A percentile compares a stretch with the other conserved stretches of the same genome.
Evolutionary conservation across 768 basidiomycete species (phyloP).

Genomic region (Hericium rajendrae): DNA sequence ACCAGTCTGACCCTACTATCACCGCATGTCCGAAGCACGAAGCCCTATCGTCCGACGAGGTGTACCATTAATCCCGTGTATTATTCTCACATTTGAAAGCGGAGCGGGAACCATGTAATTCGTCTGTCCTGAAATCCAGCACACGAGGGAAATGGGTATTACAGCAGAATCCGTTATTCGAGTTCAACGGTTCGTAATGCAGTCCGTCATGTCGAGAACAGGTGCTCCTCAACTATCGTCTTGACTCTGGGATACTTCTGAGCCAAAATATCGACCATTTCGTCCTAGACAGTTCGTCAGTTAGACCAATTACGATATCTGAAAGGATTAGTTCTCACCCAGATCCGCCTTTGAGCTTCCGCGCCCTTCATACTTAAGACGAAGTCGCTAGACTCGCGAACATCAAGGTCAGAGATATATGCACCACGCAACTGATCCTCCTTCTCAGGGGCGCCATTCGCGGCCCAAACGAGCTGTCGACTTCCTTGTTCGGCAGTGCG

Average conservation of each 20-base stretch:
- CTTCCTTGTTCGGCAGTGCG: conserved; percentile 23
- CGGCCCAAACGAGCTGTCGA: conserved; percentile 25
- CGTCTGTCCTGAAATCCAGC: too few relatives aligned
- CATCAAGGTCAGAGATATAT: conserved; percentile 8
- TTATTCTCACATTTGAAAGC: too few relatives aligned
- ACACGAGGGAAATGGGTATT: too few relatives aligned
- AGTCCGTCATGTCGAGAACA: neutral
- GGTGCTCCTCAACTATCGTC: neutral
- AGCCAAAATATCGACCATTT: neutral
- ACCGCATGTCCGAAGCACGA: too few relatives aligned
- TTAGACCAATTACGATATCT: neutral
- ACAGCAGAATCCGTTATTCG: too few relatives aligned
- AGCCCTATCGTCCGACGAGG: too few relatives aligned
- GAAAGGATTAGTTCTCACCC: too few relatives aligned
- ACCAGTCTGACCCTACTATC: too few relatives aligned
- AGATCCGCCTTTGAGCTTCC: too few relatives aligned
- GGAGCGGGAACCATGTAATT: too few relatives aligned
- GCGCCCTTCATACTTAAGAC: conserved; percentile 9
- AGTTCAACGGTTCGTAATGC: neutral
- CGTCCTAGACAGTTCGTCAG: neutral
- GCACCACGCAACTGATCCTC: conserved; percentile 17
- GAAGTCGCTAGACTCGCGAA: conserved; percentile 24
- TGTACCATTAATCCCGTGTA: too few relatives aligned
- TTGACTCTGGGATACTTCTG: neutral
- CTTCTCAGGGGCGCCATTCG: conserved; percentile 17